These are phyloP conservation scores for Zygoascus sp. DNA, from an alignment of 1,139 yeast species.

Conservation along the genomic window DNA sequence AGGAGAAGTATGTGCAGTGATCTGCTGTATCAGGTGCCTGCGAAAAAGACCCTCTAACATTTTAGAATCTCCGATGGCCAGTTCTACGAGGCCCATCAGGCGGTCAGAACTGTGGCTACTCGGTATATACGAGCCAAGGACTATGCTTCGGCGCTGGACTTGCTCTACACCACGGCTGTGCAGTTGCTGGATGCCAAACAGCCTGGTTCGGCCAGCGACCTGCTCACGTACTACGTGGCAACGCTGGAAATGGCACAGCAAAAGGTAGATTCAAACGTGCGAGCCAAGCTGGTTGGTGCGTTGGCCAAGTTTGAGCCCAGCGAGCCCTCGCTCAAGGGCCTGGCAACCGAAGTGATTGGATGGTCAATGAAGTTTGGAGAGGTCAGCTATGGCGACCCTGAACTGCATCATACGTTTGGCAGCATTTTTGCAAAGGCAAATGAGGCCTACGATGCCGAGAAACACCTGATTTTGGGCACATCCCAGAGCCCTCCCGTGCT, in stretches of 20 bases:
- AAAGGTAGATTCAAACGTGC: constrained; percentile 34
- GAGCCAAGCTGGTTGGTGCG: constrained; percentile 40
- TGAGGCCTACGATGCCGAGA: constrained; percentile 47
- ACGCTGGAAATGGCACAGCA: constrained; percentile 53
- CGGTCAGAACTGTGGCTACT: constrained; percentile 80
- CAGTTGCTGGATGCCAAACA: constrained; percentile 65
- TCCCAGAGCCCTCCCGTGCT: constrained; percentile 52
- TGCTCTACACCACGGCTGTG: constrained; percentile 65
- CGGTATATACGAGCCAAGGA: constrained; percentile 69
- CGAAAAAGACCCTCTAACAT: not conserved
- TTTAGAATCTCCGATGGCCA: constrained; percentile 65
- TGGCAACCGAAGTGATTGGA: constrained; percentile 47
- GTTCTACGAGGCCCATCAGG: constrained; percentile 93
- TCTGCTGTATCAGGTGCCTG: not conserved
- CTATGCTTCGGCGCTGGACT: constrained; percentile 64
- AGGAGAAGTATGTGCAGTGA: constrained; percentile 27
- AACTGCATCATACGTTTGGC: constrained; percentile 72
- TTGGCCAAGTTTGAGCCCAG: constrained; percentile 49
- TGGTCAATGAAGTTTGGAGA: constrained; percentile 57
- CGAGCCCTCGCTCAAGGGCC: constrained; percentile 64
- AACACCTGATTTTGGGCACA: constrained; percentile 66
- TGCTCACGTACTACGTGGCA: constrained; percentile 68
- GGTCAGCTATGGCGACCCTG: constrained; percentile 65
- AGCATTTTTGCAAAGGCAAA: constrained; percentile 45
- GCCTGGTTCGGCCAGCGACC: constrained; percentile 76